Base-by-base conservation (phyloP, 164 flowering plant species). In the Malania oleifera region DNA sequence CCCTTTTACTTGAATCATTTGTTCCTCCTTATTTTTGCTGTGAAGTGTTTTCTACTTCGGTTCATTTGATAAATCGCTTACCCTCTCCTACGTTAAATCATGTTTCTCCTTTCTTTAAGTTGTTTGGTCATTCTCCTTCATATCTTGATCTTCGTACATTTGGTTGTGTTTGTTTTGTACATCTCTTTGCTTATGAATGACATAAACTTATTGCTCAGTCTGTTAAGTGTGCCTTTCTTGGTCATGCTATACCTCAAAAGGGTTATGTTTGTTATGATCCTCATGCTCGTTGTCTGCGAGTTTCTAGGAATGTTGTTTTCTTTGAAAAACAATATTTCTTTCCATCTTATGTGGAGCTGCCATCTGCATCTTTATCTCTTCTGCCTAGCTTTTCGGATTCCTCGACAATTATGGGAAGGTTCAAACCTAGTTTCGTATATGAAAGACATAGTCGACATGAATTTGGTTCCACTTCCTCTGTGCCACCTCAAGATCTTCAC, bases 171-270 rank as follows among this genome's bases (percentile, higher is more conserved):
- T 47, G 22, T 47, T 47, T 47, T 47, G 51, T 23, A 47, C 17
- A 11, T 47, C 51, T n/a, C 10, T 7, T n/a, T n/a, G n/a, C n/a
- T n/a, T n/a, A n/a, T n/a, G n/a, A n/a, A n/a, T n/a, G 9, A 39
- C 43, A 39, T 15, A 3, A 47, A 47, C 26, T 47, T 47, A 47
- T n/a, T 12, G 51, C 51, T 47, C 10, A 3, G 51, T 47, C 10
- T 47, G 8, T 47, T 19, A 47, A 47, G 51, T 47, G 51, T 47
- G 51, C 17, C 17, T 47, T 47, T 47, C 51, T 47, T 15, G 51
- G 15, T 47, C n/a, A n/a, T n/a, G n/a, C n/a, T 47, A 3, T 3
- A 1, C 26, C 22, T 12, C 51, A 12, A 15, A 18, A 19, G 26
- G 26, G 51, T 47, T 47, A 23, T 15, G 51, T 23, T 9, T 39